A percentile compares a stretch with the other conserved stretches of the same genome.
phyloP scores from a whole-genome alignment of 768 basidiomycete genomes.

The Boletus reticuloceps region DNA sequence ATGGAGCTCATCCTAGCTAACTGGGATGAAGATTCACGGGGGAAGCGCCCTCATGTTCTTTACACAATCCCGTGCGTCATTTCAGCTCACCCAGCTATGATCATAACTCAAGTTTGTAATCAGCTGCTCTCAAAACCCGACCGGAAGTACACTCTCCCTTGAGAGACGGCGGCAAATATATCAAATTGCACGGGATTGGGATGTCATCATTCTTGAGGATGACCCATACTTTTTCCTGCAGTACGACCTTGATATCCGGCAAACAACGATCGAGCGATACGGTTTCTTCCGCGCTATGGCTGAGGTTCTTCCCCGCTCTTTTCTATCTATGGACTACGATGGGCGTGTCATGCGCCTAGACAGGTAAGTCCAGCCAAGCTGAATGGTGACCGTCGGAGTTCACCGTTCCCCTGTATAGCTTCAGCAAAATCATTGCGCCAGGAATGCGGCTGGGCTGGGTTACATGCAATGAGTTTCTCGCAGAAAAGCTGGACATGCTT shows the following conservation, averaged over 20 bases:
- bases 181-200: slow-evolving; percentile 45
- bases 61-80: slow-evolving; percentile 47
- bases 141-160: slow-evolving; percentile 43
- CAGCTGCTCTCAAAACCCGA: slow-evolving; percentile 46
- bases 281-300: slow-evolving; percentile 32
- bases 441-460: slow-evolving; percentile 56
- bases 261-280: slow-evolving; percentile 21
- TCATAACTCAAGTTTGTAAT: neutral
- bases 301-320: slow-evolving; percentile 37
- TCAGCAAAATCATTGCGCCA: slow-evolving; percentile 52
- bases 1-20: slow-evolving; percentile 41
- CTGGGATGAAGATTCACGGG: slow-evolving; percentile 44
- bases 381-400: neutral
- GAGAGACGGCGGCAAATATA: slow-evolving; percentile 50
- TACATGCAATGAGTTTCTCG: slow-evolving; percentile 41
- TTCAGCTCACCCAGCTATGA: neutral
- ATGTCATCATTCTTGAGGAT: slow-evolving; percentile 51
- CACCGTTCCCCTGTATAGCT: slow-evolving; percentile 23
- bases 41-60: slow-evolving; percentile 49
- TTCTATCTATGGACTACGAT: slow-evolving; percentile 47
- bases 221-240: slow-evolving; percentile 53
- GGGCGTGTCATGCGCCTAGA: slow-evolving; percentile 50
- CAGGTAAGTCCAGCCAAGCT: slow-evolving; percentile 26
- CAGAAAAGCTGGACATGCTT: slow-evolving; percentile 40
- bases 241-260: slow-evolving; percentile 32